These are phyloP conservation scores for Scheffersomyces insectosa DNA, from an alignment of 1,139 yeast species.

Conservation along the genomic window DNA sequence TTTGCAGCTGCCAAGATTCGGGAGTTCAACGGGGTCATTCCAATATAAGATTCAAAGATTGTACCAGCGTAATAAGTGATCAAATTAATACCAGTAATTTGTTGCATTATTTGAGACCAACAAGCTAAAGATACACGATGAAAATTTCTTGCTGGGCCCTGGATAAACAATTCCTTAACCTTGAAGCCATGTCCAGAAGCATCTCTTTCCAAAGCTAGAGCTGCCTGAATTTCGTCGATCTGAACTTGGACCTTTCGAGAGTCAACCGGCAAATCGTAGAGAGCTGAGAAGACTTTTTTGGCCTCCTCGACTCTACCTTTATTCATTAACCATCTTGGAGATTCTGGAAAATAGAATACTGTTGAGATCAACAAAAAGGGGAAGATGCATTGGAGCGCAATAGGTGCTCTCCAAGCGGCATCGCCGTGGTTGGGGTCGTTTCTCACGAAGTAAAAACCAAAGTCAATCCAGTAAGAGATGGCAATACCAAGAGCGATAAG, in stretches of 20 bases:
- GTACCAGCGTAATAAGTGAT: slow-evolving; percentile 47
- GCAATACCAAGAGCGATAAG: slow-evolving; percentile 42
- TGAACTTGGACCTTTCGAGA: slow-evolving; percentile 27
- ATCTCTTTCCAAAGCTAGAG: slow-evolving; percentile 26
- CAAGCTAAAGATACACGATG: slow-evolving; percentile 49
- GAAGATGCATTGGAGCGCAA: slow-evolving; percentile 46
- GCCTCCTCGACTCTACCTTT: slow-evolving; percentile 50
- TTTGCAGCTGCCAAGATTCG: slow-evolving; percentile 34
- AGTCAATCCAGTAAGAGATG: slow-evolving; percentile 46
- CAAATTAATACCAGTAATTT: slow-evolving; percentile 42
- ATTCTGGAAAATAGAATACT: slow-evolving; percentile 19
- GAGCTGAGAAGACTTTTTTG: slow-evolving; percentile 43
- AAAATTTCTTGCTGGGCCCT: slow-evolving; percentile 46
- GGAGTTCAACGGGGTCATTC: slow-evolving; percentile 37
- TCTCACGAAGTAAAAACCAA: slow-evolving; percentile 40
- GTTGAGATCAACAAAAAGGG: slow-evolving; percentile 23
- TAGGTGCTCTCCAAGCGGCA: slow-evolving; percentile 45
- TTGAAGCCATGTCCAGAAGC: slow-evolving; percentile 25
- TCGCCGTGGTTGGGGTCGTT: slow-evolving; percentile 7
- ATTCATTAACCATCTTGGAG: slow-evolving; percentile 25
- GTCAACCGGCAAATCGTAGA: slow-evolving; percentile 35
- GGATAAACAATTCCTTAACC: slow-evolving; percentile 28
- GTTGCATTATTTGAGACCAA: slow-evolving; percentile 49
- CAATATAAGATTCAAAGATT: slow-evolving; percentile 44
- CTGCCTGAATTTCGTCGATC: slow-evolving; percentile 30